phyloP scores from a whole-genome alignment of 208 protist genomes.

The Spongospora subterranea region DNA sequence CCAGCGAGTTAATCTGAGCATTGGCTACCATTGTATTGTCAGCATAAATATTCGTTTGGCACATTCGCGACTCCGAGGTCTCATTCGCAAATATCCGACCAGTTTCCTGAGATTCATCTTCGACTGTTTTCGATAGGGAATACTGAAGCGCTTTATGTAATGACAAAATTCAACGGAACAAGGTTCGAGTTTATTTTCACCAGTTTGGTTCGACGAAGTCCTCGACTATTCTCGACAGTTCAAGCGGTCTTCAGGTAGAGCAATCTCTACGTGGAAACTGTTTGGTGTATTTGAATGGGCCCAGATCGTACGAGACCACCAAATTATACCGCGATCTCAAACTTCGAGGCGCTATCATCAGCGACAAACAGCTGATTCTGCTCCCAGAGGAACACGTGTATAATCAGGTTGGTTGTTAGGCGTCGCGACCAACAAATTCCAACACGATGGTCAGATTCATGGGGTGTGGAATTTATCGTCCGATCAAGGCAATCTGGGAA shows the following conservation, averaged over 20 bases:
- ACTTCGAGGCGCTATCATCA: constrained; percentile 85
- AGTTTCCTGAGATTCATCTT: not conserved
- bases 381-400: constrained; percentile 85
- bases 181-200: constrained; percentile 95
- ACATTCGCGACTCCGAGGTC: constrained; percentile 28
- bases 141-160: constrained; percentile 84
- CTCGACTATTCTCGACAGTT: constrained; percentile 83
- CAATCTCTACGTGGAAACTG: not conserved
- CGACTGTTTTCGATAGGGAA: constrained; percentile 8
- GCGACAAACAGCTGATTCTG: constrained; percentile 82
- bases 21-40: constrained; percentile 84
- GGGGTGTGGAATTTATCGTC: constrained; percentile 88
- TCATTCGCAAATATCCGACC: not conserved
- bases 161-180: constrained; percentile 79
- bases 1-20: constrained; percentile 65
- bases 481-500: constrained; percentile 86
- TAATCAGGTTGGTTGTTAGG: constrained; percentile 75
- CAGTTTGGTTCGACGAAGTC: constrained; percentile 72
- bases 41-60: constrained; percentile 84
- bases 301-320: constrained; percentile 89
- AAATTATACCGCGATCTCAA: constrained; percentile 91
- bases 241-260: constrained; percentile 35
- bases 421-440: too few relatives aligned
- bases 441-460: constrained; percentile 78
- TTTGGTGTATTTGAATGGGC: constrained; percentile 63